Base-by-base conservation (phyloP, 352 stramenopile species). In the Globisporangium lucens region DNA sequence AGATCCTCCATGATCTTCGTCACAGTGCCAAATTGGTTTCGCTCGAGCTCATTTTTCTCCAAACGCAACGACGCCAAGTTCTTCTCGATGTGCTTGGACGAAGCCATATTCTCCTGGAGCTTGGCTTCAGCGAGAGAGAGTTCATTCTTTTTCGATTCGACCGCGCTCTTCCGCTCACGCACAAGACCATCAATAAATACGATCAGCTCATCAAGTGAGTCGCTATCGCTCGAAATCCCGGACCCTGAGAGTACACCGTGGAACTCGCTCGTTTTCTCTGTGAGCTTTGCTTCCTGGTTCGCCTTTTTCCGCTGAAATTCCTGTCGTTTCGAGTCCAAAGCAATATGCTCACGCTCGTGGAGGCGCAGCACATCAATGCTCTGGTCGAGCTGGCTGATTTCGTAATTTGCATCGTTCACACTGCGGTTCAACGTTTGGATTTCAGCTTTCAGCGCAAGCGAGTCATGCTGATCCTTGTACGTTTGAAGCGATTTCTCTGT, bases 1-100 rank as follows among this genome's bases (percentile, higher is more conserved):
- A 91, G 59, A 35, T 86, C 82, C 10, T 76, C 71, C 5, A 94
- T 63, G n/a, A 83, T 70, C 36, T 63, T 65, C 61, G 82, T 81
- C 38, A 94, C 66, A 0, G 79, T 70, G 33, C 68, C 75, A 38
- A 94, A 71, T n/a, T 88, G 67, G 10, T 78, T 73, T 3, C 77
- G 73, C 64, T 92, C 85, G 2, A 93, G 76, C 5, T 79, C 71
- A 24, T 67, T 78, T 24, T 90, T 90, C 22, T 88, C 77, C 8
- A 61, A 24, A 2, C 72, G 75, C 22, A 89, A 64, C 1, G 64
- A 51, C 22, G 66, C 68, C 6, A 92, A 35, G 6, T 70, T 68
- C 47, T 87, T 82, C 51, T 92, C 78, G 0, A 75, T 59, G 20
- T 81, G 61, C 60, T 89, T 91, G 4, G 78, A 78, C 12, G 75